Conservation (phyloP, 257 asterid species). For the Gentiana dahurica region DNA sequence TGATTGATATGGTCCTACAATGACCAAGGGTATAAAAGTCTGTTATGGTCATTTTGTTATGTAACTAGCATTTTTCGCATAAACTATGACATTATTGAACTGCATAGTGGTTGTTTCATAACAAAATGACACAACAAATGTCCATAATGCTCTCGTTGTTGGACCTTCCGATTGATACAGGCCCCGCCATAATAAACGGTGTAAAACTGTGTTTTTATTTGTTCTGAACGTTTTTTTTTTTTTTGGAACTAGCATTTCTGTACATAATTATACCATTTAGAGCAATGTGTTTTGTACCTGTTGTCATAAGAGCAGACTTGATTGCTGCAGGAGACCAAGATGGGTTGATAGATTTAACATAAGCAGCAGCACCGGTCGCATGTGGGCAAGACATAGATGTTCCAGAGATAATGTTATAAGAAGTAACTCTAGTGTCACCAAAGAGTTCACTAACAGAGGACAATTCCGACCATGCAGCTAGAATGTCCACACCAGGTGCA, state of each 20-base stretch:
- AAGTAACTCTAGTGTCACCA: conserved; percentile 30
- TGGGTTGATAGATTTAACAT: conserved; percentile 54
- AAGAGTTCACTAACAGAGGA: conserved; percentile 26
- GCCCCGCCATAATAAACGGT: neutral
- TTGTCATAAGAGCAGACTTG: conserved; percentile 66
- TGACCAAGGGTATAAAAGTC: too few species aligned
- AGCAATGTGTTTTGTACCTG: conserved; percentile 20
- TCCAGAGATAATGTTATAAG: conserved; percentile 49
- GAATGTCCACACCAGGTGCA: conserved; percentile 63
- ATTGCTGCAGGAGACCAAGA: conserved; percentile 65
- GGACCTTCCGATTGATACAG: neutral
- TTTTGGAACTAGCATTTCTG: too few species aligned
- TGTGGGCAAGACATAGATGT: conserved; percentile 80
- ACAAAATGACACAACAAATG: too few species aligned
- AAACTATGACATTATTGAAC: too few species aligned
- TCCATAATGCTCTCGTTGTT: too few species aligned
- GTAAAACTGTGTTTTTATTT: neutral
- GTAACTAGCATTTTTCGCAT: too few species aligned
- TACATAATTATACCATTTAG: too few species aligned
- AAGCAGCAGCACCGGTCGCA: conserved; percentile 57
- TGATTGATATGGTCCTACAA: too few species aligned
- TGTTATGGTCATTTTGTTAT: too few species aligned
- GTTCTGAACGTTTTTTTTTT: neutral
- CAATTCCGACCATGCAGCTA: conserved; percentile 65
- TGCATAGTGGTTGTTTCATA: too few species aligned